phyloP scores from a whole-genome alignment of 192 early-diverging fungal genomes.

The Linnemannia schmuckeri region DNA sequence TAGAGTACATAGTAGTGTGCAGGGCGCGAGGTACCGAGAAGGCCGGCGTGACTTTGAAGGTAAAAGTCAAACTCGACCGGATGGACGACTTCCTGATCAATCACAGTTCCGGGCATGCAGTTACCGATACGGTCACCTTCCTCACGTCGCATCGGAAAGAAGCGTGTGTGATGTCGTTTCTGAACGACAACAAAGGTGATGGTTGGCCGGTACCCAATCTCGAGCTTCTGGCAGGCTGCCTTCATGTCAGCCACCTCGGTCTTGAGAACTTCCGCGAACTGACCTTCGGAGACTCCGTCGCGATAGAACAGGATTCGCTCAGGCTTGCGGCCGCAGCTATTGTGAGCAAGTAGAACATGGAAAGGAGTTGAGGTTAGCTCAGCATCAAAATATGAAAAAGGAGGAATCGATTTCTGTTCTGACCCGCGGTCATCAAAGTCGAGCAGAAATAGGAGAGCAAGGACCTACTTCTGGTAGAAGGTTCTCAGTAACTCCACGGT shows the following conservation, averaged over 20 bases:
- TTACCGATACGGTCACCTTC: slow-evolving; percentile 85
- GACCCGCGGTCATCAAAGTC: neutral
- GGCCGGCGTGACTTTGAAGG: slow-evolving; percentile 89
- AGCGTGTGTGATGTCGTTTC: slow-evolving; percentile 91
- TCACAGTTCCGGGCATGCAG: slow-evolving; percentile 84
- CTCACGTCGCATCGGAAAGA: slow-evolving; percentile 77
- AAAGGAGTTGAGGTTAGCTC: neutral
- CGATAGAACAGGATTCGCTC: slow-evolving; percentile 86
- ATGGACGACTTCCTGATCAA: slow-evolving; percentile 81
- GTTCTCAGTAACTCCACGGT: slow-evolving; percentile 75
- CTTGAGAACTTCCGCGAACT: slow-evolving; percentile 79
- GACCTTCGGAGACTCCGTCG: slow-evolving; percentile 90
- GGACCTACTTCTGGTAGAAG: slow-evolving; percentile 62
- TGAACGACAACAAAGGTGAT: slow-evolving; percentile 90
- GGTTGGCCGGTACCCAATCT: slow-evolving; percentile 77
- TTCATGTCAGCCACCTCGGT: slow-evolving; percentile 78
- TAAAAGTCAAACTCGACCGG: slow-evolving; percentile 91
- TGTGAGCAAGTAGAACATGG: neutral
- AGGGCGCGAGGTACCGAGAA: slow-evolving; percentile 94
- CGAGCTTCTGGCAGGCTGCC: slow-evolving; percentile 71
- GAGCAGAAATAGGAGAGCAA: neutral
- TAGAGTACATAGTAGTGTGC: slow-evolving; percentile 92
- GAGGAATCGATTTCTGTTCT: neutral
- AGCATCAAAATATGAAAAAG: neutral
- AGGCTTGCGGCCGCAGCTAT: slow-evolving; percentile 78